Percentiles rank a stretch among this genome's conserved stretches.
Evolutionary conservation across 345 rosid species (phyloP).

Genomic region (Salix purpurea): DNA sequence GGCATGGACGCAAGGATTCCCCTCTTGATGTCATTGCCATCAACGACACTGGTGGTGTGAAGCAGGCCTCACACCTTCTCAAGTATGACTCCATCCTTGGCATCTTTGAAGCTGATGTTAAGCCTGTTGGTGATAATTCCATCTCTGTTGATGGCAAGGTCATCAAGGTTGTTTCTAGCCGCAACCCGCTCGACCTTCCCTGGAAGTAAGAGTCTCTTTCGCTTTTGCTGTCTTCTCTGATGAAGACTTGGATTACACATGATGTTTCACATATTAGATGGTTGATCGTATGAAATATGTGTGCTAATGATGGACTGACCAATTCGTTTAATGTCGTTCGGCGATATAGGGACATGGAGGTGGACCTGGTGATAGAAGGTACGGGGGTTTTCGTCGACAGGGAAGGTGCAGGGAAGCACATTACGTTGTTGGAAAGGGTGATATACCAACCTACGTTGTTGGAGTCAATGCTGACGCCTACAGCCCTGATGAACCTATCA

Average conservation of each 20-base stretch:
- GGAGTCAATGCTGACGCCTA: conserved; percentile 89
- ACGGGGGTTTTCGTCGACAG: conserved; percentile 95
- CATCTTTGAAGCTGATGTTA: conserved; percentile 86
- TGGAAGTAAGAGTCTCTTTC: conserved; percentile 61
- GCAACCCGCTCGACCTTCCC: conserved; percentile 74
- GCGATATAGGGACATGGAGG: conserved; percentile 58
- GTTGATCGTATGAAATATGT: not conserved
- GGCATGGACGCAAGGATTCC: conserved; percentile 93
- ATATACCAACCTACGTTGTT: conserved; percentile 90
- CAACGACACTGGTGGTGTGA: conserved; percentile 90
- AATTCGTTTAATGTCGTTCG: not conserved
- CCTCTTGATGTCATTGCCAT: conserved; percentile 85
- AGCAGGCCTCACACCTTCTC: conserved; percentile 96
- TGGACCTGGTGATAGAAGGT: conserved; percentile 93
- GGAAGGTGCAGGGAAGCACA: conserved; percentile 95
- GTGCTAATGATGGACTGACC: not conserved
- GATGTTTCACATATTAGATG: not conserved
- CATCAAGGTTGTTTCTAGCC: conserved; percentile 79
- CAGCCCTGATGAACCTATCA: conserved; percentile 66
- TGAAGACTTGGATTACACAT: not conserved
- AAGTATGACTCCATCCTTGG: conserved; percentile 96
- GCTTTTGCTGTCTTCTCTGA: not conserved
- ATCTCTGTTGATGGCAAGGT: conserved; percentile 98
- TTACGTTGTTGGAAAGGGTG: conserved; percentile 95
- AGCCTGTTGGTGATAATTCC: conserved; percentile 68